Evolutionary conservation across 108 stramenopile species (phyloP).

Genomic region (Halocafeteria seosinensis): DNA sequence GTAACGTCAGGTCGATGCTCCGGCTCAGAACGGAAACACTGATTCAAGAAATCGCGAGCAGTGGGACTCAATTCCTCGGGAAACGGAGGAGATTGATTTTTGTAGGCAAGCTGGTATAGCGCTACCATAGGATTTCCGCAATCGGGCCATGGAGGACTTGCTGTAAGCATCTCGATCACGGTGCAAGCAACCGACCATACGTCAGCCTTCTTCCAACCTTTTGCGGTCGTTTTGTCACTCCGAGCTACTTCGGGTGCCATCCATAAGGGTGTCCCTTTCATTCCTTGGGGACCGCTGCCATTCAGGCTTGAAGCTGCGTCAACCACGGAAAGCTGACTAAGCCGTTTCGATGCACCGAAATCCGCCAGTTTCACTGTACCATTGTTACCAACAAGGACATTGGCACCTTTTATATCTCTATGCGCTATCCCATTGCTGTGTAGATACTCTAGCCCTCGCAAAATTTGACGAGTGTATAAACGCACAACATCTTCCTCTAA

Average conservation of each 20-base stretch:
- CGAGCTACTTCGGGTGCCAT: constrained; percentile 50
- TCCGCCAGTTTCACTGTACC: constrained; percentile 46
- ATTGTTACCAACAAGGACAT: constrained; percentile 28
- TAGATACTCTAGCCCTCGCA: constrained; percentile 42
- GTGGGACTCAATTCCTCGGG: not conserved
- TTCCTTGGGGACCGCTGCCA: constrained; percentile 16
- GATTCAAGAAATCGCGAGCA: constrained; percentile 1
- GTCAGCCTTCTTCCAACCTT: constrained; percentile 39
- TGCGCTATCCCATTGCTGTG: constrained; percentile 43
- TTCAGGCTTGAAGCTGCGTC: not conserved
- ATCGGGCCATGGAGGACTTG: constrained; percentile 31
- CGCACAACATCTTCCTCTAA: constrained; percentile 16
- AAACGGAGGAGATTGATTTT: constrained; percentile 3
- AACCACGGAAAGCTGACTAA: not conserved
- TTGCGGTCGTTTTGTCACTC: not conserved
- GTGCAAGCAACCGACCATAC: constrained; percentile 51
- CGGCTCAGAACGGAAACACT: constrained; percentile 16
- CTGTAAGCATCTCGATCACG: constrained; percentile 48
- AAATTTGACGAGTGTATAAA: constrained; percentile 29
- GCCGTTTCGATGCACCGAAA: constrained; percentile 36
- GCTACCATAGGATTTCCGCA: constrained; percentile 26
- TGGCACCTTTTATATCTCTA: constrained; percentile 46
- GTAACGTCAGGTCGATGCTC: constrained; percentile 15
- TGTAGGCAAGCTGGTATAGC: constrained; percentile 30
- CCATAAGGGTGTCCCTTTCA: constrained; percentile 49